Conservation (phyloP, 768 basidiomycete species). For the Termitomyces eurrhizus region DNA sequence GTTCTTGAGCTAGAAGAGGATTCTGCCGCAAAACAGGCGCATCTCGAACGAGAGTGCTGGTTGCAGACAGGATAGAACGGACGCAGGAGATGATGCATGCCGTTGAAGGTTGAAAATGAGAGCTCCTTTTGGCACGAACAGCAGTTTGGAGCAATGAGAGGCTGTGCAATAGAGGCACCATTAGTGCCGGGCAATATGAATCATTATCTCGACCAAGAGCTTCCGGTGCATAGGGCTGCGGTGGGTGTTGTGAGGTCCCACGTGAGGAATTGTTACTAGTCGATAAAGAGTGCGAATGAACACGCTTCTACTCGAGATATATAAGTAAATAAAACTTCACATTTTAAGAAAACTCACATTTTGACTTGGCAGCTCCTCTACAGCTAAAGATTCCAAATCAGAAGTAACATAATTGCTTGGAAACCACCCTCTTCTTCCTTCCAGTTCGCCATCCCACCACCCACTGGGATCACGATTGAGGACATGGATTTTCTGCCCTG, state of each 20-base stretch:
- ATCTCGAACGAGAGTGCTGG: conserved; percentile 83
- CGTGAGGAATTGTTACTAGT: conserved; percentile 38
- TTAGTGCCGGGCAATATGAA: conserved; percentile 71
- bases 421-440: conserved; percentile 92
- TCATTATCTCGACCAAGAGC: conserved; percentile 47
- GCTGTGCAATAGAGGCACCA: conserved; percentile 82
- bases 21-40: conserved; percentile 65
- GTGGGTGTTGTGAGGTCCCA: conserved; percentile 32
- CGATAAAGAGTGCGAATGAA: conserved; percentile 51
- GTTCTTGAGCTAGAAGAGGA: conserved; percentile 66
- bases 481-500: conserved; percentile 91
- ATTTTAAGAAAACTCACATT: conserved; percentile 31
- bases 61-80: conserved; percentile 76
- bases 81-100: conserved; percentile 95
- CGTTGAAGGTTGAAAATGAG: conserved; percentile 91
- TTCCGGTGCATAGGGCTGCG: conserved; percentile 42
- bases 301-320: conserved; percentile 23
- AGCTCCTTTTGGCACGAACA: conserved; percentile 67
- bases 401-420: conserved; percentile 92
- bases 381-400: conserved; percentile 53
- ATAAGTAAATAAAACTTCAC: conserved; percentile 5
- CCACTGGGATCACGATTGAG: conserved; percentile 82
- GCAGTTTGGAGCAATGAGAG: conserved; percentile 84
- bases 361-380: conserved; percentile 48
- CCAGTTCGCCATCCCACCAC: conserved; percentile 98